phyloP scores from a whole-genome alignment of 768 basidiomycete genomes.

The Boletus fagicola region DNA sequence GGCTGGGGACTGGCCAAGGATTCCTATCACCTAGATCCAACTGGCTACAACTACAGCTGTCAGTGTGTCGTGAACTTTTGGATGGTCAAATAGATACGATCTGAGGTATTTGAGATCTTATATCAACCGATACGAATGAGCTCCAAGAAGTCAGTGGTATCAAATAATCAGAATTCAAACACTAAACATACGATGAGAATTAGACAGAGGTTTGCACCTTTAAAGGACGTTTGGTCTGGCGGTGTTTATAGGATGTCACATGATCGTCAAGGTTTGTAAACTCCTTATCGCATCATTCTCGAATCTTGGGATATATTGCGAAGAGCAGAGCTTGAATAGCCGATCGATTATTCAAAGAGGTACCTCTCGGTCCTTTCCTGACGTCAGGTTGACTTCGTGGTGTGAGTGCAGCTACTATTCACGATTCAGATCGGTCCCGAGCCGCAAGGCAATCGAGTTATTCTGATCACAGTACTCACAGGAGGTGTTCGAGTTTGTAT shows the following conservation, averaged over 20 bases:
- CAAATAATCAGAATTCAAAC: background rate
- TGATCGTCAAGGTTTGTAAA: background rate
- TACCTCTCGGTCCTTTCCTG: background rate
- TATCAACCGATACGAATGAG: background rate
- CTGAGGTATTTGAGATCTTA: background rate
- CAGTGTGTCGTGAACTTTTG: background rate
- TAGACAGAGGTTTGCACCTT: no score
- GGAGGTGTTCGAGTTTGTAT: background rate
- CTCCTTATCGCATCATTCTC: background rate
- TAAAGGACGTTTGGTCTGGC: no score
- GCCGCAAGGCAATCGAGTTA: background rate
- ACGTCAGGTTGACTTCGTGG: background rate
- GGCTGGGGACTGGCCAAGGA: conserved; percentile 42
- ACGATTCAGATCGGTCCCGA: background rate
- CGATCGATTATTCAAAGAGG: background rate
- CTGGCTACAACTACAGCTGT: background rate
- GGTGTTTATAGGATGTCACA: background rate
- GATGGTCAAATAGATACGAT: background rate
- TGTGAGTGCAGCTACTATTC: background rate
- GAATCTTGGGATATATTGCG: background rate
- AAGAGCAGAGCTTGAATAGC: background rate
- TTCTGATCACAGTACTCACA: background rate
- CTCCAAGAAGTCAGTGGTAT: background rate
- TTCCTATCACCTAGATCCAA: conserved; percentile 10
- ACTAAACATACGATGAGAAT: no score